These are phyloP conservation scores for Fraxinus greggii DNA, from an alignment of 305 asterid species.

Conservation along the genomic window DNA sequence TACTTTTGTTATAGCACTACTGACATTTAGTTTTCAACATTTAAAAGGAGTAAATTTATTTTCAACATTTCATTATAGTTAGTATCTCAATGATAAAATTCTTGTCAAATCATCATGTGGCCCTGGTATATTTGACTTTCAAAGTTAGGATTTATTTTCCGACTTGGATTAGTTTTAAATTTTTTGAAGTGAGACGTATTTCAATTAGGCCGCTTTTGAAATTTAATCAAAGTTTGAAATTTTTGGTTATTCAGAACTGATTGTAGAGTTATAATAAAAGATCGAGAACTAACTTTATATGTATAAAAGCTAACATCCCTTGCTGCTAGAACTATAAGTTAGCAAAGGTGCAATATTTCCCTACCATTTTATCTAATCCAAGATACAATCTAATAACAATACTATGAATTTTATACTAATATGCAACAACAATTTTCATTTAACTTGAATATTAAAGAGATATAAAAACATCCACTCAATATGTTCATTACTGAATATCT, in stretches of 20 bases:
- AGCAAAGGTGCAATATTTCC: not conserved
- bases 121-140: not conserved
- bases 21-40: not conserved
- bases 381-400: too few relatives aligned
- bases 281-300: not conserved
- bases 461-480: not conserved
- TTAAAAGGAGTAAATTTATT: not conserved
- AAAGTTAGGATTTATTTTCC: not conserved
- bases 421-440: not conserved
- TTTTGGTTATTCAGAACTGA: not conserved
- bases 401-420: not conserved
- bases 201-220: not conserved
- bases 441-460: not conserved
- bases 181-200: not conserved
- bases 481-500: not conserved
- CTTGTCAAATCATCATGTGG: not conserved
- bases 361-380: not conserved
- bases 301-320: not conserved
- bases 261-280: not conserved
- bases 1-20: not conserved
- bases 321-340: not conserved
- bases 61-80: too few relatives aligned
- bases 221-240: not conserved
- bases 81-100: not conserved
- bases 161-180: not conserved